Evolutionary conservation across 352 stramenopile species (phyloP), one percentile per base, ranked within the genome.

Genomic region (Phytophthora sansomeana): DNA sequence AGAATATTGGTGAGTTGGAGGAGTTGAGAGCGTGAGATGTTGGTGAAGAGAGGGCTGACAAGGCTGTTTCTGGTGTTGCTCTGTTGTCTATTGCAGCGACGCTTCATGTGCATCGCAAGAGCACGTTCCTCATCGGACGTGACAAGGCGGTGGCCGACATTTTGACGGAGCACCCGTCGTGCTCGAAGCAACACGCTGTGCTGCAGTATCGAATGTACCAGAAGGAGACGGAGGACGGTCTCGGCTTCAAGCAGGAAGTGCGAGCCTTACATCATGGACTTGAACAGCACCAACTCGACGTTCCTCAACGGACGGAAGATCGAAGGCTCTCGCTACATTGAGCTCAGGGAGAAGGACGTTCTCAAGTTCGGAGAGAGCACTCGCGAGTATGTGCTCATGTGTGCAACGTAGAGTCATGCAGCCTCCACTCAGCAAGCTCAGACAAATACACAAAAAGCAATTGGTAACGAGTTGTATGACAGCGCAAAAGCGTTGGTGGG

Each of bases 191-290:
- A 82, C 98, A 99, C 74, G 96, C 97, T 1, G 97, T 99, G 39
- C 69, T 99, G 33, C 98, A 99, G 80, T 98, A 96, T 69, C 83
- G 94, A 17, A 67, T 95, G 50, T 90, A 86, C 47, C 83, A 96
- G 66, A 90, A 84, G 52, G 73, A 83, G 29, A 86, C 75, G 26
- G 63, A 74, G 9, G 81, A 92, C 51, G 83, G 85, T 0, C 65
- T 93, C 6, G 66, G 72, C 48, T 85, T 83, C 49, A 62, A 78
- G 55, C 82, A 85, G 44, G 73, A 92, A 26, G 85, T 96, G 64
- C 81, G 83, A n/a, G 21, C 98, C 97, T 4, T 99, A 99, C 83
- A 79, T 99, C 39, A 96, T 99, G 91, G 98, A 99, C 77, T 83
- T 99, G 28, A 88, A 98, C 69, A 98, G 91, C 77, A 98, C 97